phyloP scores from a whole-genome alignment of 345 rosid genomes.

The Salix purpurea region DNA sequence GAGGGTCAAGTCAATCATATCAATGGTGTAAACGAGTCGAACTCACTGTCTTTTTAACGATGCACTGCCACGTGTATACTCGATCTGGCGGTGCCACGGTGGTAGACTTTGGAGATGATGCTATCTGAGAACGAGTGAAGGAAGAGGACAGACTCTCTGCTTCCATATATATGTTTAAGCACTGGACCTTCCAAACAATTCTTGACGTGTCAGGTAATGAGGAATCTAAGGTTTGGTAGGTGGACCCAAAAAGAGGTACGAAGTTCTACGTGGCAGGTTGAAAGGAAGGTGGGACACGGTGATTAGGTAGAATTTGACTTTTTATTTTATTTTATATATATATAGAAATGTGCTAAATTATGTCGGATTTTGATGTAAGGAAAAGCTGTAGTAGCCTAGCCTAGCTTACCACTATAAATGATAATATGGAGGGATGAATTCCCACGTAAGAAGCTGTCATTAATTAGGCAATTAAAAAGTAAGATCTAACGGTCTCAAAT shows the following conservation, averaged over 20 bases:
- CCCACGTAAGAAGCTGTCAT: background rate
- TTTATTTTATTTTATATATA: no score
- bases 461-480: background rate
- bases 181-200: no score
- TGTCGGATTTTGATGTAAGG: background rate
- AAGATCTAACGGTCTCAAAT: conserved; percentile 1
- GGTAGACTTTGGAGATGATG: conserved; percentile 1
- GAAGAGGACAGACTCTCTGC: background rate
- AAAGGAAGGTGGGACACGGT: conserved; percentile 1
- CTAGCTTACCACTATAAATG: background rate
- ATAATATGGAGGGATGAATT: background rate
- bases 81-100: conserved; percentile 4
- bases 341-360: background rate
- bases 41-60: conserved; percentile 4
- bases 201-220: background rate
- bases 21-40: conserved; percentile 8
- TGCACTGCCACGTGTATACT: conserved; percentile 27
- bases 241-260: conserved; percentile 1
- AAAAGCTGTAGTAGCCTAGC: background rate
- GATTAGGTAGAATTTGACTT: conserved; percentile 12
- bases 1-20: background rate
- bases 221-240: background rate
- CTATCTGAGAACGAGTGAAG: background rate
- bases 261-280: conserved; percentile 16
- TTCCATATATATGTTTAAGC: background rate